Conservation (phyloP, 1,284 basidiomycete species). For the Tetrapyrgos nigripes region DNA sequence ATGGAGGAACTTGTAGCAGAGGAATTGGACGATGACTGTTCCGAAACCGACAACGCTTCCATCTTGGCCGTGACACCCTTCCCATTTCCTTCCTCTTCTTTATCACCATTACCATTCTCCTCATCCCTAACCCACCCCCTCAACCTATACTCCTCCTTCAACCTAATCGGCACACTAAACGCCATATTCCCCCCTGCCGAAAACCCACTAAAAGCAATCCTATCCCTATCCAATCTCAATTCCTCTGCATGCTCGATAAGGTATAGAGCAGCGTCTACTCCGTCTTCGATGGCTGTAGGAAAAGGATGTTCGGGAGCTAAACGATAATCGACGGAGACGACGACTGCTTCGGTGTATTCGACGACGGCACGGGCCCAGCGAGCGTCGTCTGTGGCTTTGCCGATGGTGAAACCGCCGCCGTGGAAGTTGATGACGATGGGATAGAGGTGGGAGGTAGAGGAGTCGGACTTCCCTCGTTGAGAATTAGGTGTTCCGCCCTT, state of each 20-base stretch:
- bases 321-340: conserved; percentile 77
- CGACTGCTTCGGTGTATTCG: conserved; percentile 26
- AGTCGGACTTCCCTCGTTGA: no score
- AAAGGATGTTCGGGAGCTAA: conserved; percentile 78
- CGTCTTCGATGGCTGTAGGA: conserved; percentile 78
- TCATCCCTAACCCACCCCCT: background rate
- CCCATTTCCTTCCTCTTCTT: background rate
- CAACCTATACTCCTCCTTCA: conserved; percentile 10
- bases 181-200: conserved; percentile 21
- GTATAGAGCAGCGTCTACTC: conserved; percentile 59
- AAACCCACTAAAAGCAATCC: conserved; percentile 47
- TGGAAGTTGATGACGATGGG: conserved; percentile 20
- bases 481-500: background rate
- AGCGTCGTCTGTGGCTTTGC: conserved; percentile 19
- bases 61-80: background rate
- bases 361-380: conserved; percentile 31
- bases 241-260: conserved; percentile 15
- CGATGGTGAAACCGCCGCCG: conserved; percentile 22
- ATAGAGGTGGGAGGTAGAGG: no score
- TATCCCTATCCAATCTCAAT: conserved; percentile 47
- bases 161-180: conserved; percentile 17
- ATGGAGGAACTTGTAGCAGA: no score
- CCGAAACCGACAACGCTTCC: background rate
- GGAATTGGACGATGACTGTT: background rate
- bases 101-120: background rate